phyloP scores from a whole-genome alignment of 2,329 filamentous ascomycete species.

The Domatiomyces globalis region DNA sequence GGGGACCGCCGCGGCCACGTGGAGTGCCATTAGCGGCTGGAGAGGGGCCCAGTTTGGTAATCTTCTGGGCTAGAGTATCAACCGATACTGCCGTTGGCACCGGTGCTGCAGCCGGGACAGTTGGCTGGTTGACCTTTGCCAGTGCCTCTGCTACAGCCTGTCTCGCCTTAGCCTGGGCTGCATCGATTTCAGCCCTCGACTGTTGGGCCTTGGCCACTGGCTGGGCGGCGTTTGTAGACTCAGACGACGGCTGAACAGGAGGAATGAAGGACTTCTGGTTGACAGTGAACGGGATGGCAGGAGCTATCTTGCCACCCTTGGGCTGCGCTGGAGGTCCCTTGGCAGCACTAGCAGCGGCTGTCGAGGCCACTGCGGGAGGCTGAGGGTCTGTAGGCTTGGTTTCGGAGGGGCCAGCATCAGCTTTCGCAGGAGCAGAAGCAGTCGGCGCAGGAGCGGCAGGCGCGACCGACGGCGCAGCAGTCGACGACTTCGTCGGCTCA shows the following conservation, averaged over 20 bases:
- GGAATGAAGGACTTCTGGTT: slow-evolving; percentile 27
- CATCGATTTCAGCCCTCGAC: slow-evolving; percentile 27
- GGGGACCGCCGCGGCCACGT: slow-evolving; percentile 27
- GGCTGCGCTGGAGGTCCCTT: slow-evolving; percentile 20
- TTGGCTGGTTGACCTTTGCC: slow-evolving; percentile 29
- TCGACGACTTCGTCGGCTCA: slow-evolving; percentile 13
- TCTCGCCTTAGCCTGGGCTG: slow-evolving; percentile 35
- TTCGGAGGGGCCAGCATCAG: slow-evolving; percentile 7
- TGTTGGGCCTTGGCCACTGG: slow-evolving; percentile 12
- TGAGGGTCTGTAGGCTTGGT: slow-evolving; percentile 17
- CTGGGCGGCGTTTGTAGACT: slow-evolving; percentile 19
- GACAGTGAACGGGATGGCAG: slow-evolving; percentile 29
- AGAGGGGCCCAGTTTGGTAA: slow-evolving; percentile 31
- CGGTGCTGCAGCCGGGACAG: slow-evolving; percentile 13
- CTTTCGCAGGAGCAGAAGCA: neutral
- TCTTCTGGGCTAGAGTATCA: slow-evolving; percentile 31
- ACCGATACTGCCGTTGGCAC: slow-evolving; percentile 23
- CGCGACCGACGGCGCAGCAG: neutral
- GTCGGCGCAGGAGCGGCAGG: slow-evolving; percentile 14
- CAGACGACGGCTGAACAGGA: slow-evolving; percentile 20
- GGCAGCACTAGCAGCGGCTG: slow-evolving; percentile 7
- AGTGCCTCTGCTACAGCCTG: slow-evolving; percentile 38
- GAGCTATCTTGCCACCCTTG: slow-evolving; percentile 30
- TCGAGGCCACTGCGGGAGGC: slow-evolving; percentile 15
- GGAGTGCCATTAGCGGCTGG: slow-evolving; percentile 25